Conservation (phyloP, 2,329 filamentous ascomycete species). For the Alternaria incomplexa region DNA sequence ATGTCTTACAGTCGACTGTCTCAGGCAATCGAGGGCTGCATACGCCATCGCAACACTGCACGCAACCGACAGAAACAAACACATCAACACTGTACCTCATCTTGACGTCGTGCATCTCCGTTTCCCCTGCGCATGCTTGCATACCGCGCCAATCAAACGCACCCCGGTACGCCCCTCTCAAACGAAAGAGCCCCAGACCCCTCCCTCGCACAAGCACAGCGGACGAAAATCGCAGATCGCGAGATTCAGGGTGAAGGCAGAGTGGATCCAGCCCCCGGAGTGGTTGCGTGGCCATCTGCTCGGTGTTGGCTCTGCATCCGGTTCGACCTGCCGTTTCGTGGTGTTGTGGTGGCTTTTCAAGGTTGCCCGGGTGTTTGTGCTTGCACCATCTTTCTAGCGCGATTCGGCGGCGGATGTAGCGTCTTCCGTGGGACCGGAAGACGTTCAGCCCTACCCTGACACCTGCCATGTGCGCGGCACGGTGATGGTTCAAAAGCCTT, state of each 20-base stretch:
- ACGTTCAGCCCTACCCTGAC: slow-evolving; percentile 11
- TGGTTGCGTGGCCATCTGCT: background rate
- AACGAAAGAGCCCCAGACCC: background rate
- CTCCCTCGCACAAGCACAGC: background rate
- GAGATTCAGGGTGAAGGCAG: slow-evolving; percentile 2
- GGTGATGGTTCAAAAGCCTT: background rate
- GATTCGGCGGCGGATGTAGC: slow-evolving; percentile 7
- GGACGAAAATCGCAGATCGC: slow-evolving; percentile 15
- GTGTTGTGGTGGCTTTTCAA: background rate
- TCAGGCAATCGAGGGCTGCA: background rate
- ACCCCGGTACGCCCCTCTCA: background rate
- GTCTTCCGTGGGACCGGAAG: slow-evolving; percentile 1
- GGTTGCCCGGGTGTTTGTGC: background rate
- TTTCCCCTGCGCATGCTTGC: background rate
- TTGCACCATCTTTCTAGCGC: background rate
- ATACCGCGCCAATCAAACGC: background rate
- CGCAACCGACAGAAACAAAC: background rate
- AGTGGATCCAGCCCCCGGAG: slow-evolving; percentile 3
- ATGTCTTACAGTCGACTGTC: background rate
- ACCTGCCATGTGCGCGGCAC: background rate
- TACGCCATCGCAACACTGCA: background rate
- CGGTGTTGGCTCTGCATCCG: slow-evolving; percentile 1
- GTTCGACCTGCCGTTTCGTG: background rate
- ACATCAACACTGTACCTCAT: background rate
- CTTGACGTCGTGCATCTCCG: background rate